These are phyloP conservation scores for Zychaea mexicana DNA, from an alignment of 371 early-diverging fungal genomes.

Conservation along the genomic window DNA sequence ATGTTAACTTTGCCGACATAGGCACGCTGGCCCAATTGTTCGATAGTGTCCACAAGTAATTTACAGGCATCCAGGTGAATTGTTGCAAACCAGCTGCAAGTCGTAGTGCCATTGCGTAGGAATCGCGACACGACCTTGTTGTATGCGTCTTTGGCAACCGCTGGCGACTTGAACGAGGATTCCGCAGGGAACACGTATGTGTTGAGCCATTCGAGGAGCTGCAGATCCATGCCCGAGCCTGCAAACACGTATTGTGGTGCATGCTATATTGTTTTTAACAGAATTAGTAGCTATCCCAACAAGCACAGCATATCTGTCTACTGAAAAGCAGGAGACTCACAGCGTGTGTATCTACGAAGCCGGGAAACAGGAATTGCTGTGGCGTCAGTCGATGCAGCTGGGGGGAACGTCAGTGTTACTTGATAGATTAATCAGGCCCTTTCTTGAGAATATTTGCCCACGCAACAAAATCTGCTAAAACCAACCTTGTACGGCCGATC, in stretches of 20 bases:
- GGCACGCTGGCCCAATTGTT: conserved; percentile 82
- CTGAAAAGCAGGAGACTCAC: no score
- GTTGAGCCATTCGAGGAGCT: conserved; percentile 88
- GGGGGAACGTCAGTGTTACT: no score
- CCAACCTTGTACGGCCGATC: conserved; percentile 1
- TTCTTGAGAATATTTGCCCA: no score
- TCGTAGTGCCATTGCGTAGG: conserved; percentile 82
- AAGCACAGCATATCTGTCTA: no score
- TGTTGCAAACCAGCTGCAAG: conserved; percentile 90
- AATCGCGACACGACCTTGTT: conserved; percentile 63
- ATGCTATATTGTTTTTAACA: conserved; percentile 51
- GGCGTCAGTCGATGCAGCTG: conserved; percentile 47
- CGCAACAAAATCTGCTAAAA: no score
- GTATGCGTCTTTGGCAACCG: conserved; percentile 71
- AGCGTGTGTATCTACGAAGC: conserved; percentile 91
- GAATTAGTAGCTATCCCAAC: no score
- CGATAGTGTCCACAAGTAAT: conserved; percentile 69
- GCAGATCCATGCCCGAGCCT: conserved; percentile 87
- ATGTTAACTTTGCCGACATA: conserved; percentile 94
- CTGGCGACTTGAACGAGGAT: conserved; percentile 59
- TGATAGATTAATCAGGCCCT: no score
- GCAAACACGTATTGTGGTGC: conserved; percentile 93
- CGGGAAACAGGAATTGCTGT: conserved; percentile 81
- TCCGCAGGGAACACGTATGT: conserved; percentile 89
- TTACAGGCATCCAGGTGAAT: conserved; percentile 79